phyloP scores from a whole-genome alignment of 371 early-diverging fungal species.

The Rhizomucor pusillus region DNA sequence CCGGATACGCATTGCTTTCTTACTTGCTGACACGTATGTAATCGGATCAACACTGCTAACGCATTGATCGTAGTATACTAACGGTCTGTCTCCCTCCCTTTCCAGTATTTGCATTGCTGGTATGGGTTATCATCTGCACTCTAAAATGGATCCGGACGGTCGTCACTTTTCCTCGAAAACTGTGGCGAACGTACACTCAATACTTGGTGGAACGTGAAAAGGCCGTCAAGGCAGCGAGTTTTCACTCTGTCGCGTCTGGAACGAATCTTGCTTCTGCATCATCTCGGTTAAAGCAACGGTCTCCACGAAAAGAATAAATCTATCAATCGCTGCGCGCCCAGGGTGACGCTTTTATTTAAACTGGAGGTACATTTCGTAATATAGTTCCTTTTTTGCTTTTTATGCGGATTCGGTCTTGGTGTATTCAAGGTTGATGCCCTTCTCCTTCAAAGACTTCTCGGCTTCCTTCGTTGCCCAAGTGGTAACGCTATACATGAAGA shows the following conservation, averaged over 20 bases:
- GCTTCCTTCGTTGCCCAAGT: conserved; percentile 55
- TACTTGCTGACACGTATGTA: conserved; percentile 41
- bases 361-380: no score
- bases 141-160: conserved; percentile 35
- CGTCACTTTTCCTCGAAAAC: conserved; percentile 29
- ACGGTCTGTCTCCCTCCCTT: neutral
- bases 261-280: neutral
- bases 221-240: conserved; percentile 26
- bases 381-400: no score
- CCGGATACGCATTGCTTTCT: conserved; percentile 43
- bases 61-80: neutral
- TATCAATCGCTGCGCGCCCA: no score
- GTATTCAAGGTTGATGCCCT: conserved; percentile 42
- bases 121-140: conserved; percentile 45
- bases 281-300: neutral
- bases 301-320: no score
- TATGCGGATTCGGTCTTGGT: conserved; percentile 19
- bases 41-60: neutral
- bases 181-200: conserved; percentile 36
- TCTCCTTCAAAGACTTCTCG: conserved; percentile 51
- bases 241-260: conserved; percentile 10
- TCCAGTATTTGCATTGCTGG: conserved; percentile 36
- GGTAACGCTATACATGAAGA: conserved; percentile 44
- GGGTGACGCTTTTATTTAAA: no score
- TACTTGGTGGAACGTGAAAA: conserved; percentile 39